These are phyloP conservation scores for Stephanodiscus minutulus DNA, from an alignment of 108 stramenopile genomes.

Conservation along the genomic window DNA sequence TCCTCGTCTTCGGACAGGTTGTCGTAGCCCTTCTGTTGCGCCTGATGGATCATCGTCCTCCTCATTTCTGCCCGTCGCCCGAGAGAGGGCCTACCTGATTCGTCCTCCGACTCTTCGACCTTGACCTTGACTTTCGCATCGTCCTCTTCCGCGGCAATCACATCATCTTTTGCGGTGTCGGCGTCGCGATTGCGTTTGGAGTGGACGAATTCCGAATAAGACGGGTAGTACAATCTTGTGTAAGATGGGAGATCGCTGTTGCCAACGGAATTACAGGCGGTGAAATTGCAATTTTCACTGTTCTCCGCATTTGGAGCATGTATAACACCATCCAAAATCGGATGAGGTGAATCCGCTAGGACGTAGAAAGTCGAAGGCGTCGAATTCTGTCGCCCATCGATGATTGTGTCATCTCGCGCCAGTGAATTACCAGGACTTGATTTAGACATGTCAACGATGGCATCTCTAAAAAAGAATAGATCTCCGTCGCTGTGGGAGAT, in stretches of 20 bases:
- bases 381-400: not conserved
- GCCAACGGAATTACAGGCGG: not conserved
- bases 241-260: not conserved
- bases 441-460: not conserved
- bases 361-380: not conserved
- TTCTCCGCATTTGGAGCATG: not conserved
- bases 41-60: conserved; percentile 30
- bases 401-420: not conserved
- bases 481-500: too few species aligned
- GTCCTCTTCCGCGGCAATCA: not conserved
- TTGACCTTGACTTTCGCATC: not conserved
- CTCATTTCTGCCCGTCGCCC: conserved; percentile 14
- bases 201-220: conserved; percentile 2
- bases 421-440: conserved; percentile 1
- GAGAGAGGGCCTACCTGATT: not conserved
- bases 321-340: conserved; percentile 4
- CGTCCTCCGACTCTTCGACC: not conserved
- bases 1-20: conserved; percentile 19
- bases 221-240: not conserved
- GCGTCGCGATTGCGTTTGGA: not conserved
- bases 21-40: conserved; percentile 14
- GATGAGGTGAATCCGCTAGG: conserved; percentile 6
- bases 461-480: too few species aligned
- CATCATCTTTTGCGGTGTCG: not conserved
- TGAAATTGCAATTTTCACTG: not conserved